phyloP scores from a whole-genome alignment of 192 early-diverging fungal genomes.

The Coemansia sp. region DNA sequence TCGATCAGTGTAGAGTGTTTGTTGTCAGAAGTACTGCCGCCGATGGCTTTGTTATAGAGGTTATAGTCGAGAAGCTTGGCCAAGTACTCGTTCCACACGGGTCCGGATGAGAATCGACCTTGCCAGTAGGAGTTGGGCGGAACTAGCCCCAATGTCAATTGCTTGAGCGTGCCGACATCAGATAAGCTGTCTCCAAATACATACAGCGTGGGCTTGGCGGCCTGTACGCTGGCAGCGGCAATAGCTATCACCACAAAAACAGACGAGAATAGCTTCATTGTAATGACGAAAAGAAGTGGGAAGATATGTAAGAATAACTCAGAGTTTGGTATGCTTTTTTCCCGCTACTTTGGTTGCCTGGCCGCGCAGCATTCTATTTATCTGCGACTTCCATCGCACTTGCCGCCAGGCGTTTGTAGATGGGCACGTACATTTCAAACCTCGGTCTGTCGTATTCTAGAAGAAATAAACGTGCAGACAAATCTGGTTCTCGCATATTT shows the following conservation, averaged over 20 bases:
- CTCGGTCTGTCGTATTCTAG: conserved; percentile 1
- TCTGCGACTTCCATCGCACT: not conserved
- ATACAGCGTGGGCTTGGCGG: conserved; percentile 24
- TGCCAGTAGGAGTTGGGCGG: conserved; percentile 41
- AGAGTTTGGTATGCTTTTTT: not conserved
- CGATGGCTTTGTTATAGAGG: conserved; percentile 34
- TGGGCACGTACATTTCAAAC: not conserved
- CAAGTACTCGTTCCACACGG: conserved; percentile 50
- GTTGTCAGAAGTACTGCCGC: conserved; percentile 38
- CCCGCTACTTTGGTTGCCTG: too few relatives aligned
- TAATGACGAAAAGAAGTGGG: not conserved
- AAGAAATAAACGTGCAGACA: not conserved
- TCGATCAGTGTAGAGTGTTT: conserved; percentile 20
- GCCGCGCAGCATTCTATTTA: conserved; percentile 13
- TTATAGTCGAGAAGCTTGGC: conserved; percentile 31
- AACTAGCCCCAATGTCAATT: conserved; percentile 28
- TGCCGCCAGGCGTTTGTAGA: not conserved
- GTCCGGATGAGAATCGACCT: conserved; percentile 34
- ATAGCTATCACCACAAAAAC: not conserved
- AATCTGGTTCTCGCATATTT: not conserved
- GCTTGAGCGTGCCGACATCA: conserved; percentile 31
- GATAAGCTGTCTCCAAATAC: conserved; percentile 43
- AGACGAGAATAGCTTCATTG: not conserved
- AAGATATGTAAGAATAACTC: not conserved
- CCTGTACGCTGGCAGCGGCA: conserved; percentile 10